These are phyloP conservation scores for Trichosporon sp. DNA, from an alignment of 1,284 basidiomycete species.

Conservation along the genomic window DNA sequence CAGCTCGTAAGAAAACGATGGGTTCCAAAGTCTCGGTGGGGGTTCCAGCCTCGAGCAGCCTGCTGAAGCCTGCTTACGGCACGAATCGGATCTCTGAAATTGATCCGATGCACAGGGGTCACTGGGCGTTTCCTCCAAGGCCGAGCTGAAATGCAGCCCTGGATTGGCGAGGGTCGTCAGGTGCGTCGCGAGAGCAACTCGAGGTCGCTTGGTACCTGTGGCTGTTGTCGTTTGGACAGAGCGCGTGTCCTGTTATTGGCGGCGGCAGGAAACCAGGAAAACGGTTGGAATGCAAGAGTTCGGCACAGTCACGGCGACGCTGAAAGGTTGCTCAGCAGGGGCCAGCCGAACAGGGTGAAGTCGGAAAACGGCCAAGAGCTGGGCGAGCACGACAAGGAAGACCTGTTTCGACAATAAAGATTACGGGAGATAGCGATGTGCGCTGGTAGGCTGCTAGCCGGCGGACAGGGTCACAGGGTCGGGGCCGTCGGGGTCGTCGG, in stretches of 20 bases:
- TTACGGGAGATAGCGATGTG: slow-evolving; percentile 11
- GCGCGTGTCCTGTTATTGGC: slow-evolving; percentile 1
- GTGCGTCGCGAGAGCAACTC: neutral
- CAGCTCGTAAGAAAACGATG: neutral
- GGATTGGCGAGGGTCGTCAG: neutral
- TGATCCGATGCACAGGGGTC: slow-evolving; percentile 10
- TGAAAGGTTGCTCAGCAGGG: neutral
- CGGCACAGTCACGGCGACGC: neutral
- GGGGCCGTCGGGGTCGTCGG: neutral
- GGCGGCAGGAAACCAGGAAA: neutral
- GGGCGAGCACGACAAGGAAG: neutral
- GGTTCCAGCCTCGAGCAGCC: neutral
- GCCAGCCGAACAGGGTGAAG: slow-evolving; percentile 3
- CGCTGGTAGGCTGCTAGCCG: slow-evolving; percentile 6
- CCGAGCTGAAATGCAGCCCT: neutral
- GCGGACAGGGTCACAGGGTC: neutral
- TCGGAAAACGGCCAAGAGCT: neutral
- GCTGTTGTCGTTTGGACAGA: neutral
- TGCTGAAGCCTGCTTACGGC: neutral
- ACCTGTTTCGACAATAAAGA: slow-evolving; percentile 10
- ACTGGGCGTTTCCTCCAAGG: slow-evolving; percentile 1
- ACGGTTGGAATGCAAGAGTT: neutral
- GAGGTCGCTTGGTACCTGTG: slow-evolving; percentile 9
- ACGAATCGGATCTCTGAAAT: slow-evolving; percentile 20
- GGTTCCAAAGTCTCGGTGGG: neutral